phyloP scores from a whole-genome alignment of 2,329 filamentous ascomycete species.

The Colletotrichum karsti region DNA sequence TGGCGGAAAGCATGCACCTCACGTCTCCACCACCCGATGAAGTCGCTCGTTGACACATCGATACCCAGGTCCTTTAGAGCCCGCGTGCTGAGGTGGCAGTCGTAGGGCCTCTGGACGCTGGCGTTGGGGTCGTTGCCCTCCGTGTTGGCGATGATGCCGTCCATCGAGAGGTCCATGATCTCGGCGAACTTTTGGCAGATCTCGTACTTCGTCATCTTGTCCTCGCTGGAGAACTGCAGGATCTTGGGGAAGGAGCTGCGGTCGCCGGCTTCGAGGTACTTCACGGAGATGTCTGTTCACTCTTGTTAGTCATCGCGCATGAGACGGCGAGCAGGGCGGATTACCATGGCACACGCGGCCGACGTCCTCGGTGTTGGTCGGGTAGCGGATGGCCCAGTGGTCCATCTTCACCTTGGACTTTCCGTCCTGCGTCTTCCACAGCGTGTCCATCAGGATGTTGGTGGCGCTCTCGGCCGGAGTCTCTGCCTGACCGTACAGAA shows the following conservation, averaged over 20 bases:
- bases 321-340: slow-evolving; percentile 25
- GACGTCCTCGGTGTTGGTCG: slow-evolving; percentile 90
- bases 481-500: slow-evolving; percentile 83
- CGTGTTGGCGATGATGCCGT: slow-evolving; percentile 73
- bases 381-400: slow-evolving; percentile 85
- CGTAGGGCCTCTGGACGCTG: slow-evolving; percentile 81
- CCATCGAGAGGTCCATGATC: slow-evolving; percentile 78
- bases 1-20: slow-evolving; percentile 68
- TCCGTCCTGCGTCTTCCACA: slow-evolving; percentile 77
- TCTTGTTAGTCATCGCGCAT: slow-evolving; percentile 26
- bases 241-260: slow-evolving; percentile 69
- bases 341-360: slow-evolving; percentile 77
- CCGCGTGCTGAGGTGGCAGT: slow-evolving; percentile 86
- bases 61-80: slow-evolving; percentile 78
- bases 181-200: slow-evolving; percentile 83
- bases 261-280: slow-evolving; percentile 66
- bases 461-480: slow-evolving; percentile 80
- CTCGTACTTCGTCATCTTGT: slow-evolving; percentile 88
- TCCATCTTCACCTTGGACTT: slow-evolving; percentile 78
- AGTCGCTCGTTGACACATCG: slow-evolving; percentile 77
- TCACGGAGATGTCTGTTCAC: slow-evolving; percentile 71
- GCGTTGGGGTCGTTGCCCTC: slow-evolving; percentile 77
- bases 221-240: slow-evolving; percentile 88
- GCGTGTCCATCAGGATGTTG: slow-evolving; percentile 79
- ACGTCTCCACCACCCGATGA: slow-evolving; percentile 82